A percentile compares a stretch with the other conserved stretches of the same genome.
Evolutionary conservation across 371 early-diverging fungal genomes (phyloP).

Genomic region (Catenaria anguillulae): DNA sequence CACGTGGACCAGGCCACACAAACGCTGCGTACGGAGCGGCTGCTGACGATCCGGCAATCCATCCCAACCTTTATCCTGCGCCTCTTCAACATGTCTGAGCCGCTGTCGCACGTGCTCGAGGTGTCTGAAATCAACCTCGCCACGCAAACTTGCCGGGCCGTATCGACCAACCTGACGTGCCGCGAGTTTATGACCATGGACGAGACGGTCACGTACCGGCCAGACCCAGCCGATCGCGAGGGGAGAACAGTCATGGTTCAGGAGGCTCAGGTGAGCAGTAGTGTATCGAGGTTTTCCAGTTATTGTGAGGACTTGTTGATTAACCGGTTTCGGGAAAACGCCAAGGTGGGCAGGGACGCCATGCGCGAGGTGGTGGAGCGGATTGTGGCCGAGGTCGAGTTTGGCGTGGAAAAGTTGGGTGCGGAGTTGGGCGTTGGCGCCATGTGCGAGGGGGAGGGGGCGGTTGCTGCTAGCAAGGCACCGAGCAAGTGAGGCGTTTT

Average conservation of each 20-base stretch:
- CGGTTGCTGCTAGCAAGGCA: too few species aligned
- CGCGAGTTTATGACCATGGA: conserved; percentile 61
- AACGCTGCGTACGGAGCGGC: conserved; percentile 69
- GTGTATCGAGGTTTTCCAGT: conserved; percentile 55
- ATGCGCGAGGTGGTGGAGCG: conserved; percentile 53
- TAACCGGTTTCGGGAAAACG: conserved; percentile 74
- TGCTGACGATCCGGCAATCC: conserved; percentile 73
- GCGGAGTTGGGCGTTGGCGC: neutral
- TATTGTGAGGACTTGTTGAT: conserved; percentile 74
- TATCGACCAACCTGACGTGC: conserved; percentile 56
- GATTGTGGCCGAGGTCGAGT: neutral
- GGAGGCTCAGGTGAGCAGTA: conserved; percentile 60
- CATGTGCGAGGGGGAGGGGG: too few species aligned
- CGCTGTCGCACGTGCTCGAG: conserved; percentile 70
- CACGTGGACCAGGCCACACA: conserved; percentile 67
- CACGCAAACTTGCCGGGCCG: conserved; percentile 48
- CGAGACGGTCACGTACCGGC: conserved; percentile 62
- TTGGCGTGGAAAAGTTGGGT: neutral
- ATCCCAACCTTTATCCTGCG: conserved; percentile 41
- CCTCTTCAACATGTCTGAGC: conserved; percentile 42
- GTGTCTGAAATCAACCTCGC: conserved; percentile 67
- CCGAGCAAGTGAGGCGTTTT: too few species aligned
- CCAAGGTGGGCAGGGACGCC: conserved; percentile 54
- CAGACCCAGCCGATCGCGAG: conserved; percentile 27
- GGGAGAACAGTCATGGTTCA: conserved; percentile 56